Evolutionary conservation across 169 alveolate species (phyloP), one percentile per base, ranked within the genome.

Genomic region (Plasmodium cynomolgi): DNA sequence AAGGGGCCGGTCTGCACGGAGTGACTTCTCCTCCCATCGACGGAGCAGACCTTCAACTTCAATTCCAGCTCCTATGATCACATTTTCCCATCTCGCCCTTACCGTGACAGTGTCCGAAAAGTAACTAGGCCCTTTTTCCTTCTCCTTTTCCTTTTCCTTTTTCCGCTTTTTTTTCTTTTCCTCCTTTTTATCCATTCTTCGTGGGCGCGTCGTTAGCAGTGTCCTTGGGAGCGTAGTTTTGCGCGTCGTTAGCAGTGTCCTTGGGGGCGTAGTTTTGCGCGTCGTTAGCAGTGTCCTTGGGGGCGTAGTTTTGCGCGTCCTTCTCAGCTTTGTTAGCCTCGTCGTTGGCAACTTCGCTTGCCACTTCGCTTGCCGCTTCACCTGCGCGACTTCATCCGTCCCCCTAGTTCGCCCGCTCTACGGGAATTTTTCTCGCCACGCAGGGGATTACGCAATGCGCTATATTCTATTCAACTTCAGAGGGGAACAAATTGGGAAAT

Each of bases 91-190:
- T 71, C 11, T 71, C n/a, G 15, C 7, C 20, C 37, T 84, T 84
- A 86, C 93, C 47, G 88, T 86, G 7, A 86, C 47, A 37, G 93
- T 56, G 13, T 86, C 86, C 44, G 93, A 86, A 62, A 86, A 71
- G 44, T 86, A 86, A 58, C 83, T 86, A 20, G 86, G 39, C 11
- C 31, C 88, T 37, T 86, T 86, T 77, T 86, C 93, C 71, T 86
- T 75, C 26, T 86, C 93, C 83, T 85, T 85, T 29, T 84, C 84
- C 50, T 73, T 84, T 44, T 84, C 62, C 80, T 44, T 84, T 41
- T 84, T 50, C 71, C 74, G 56, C 37, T 84, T 84, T 20, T 20
- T 84, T n/a, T 86, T 56, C 50, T 86, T 86, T 86, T 79, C 81
- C 56, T 68, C 33, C 26, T 81, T 68, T 68, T 68, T 68, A 47